Evolutionary conservation across 2,329 filamentous ascomycete species (phyloP).

Genomic region (Colletotrichum falcatum): DNA sequence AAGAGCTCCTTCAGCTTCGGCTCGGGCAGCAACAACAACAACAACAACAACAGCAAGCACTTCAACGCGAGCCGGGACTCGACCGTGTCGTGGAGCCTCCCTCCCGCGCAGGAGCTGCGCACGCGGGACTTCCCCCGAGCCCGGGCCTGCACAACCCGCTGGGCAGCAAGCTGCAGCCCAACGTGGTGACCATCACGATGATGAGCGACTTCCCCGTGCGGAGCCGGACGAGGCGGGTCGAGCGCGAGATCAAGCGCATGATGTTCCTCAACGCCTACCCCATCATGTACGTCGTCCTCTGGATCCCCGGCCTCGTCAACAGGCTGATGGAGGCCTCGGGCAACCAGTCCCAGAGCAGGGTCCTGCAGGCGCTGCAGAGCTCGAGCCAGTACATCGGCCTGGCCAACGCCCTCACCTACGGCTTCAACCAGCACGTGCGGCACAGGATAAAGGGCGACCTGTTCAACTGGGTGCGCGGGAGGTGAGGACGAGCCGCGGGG

Average conservation of each 20-base stretch:
- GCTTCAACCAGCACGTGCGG: constrained; percentile 51
- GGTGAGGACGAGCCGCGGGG: not conserved
- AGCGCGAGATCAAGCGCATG: constrained; percentile 48
- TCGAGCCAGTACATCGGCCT: constrained; percentile 53
- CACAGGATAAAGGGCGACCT: constrained; percentile 37
- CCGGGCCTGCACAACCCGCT: constrained; percentile 17
- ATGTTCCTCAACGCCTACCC: constrained; percentile 54
- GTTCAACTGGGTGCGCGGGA: constrained; percentile 26
- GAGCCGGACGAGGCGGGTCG: constrained; percentile 41
- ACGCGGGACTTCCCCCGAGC: constrained; percentile 27
- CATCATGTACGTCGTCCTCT: constrained; percentile 53
- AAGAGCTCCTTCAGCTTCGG: not conserved
- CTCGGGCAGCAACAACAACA: not conserved
- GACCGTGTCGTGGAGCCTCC: constrained; percentile 18
- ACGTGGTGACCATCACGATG: constrained; percentile 29
- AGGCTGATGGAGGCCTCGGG: constrained; percentile 48
- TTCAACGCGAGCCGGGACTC: constrained; percentile 22
- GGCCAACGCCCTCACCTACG: constrained; percentile 54
- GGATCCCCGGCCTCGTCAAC: constrained; percentile 53
- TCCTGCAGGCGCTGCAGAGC: constrained; percentile 48
- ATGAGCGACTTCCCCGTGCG: constrained; percentile 43
- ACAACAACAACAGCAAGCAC: too few relatives aligned
- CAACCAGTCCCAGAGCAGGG: constrained; percentile 32
- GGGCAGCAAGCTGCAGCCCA: not conserved
- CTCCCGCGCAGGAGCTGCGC: constrained; percentile 7